Base-by-base conservation (phyloP, 2,329 filamentous ascomycete species). In the Exophiala phaeomuriformis region DNA sequence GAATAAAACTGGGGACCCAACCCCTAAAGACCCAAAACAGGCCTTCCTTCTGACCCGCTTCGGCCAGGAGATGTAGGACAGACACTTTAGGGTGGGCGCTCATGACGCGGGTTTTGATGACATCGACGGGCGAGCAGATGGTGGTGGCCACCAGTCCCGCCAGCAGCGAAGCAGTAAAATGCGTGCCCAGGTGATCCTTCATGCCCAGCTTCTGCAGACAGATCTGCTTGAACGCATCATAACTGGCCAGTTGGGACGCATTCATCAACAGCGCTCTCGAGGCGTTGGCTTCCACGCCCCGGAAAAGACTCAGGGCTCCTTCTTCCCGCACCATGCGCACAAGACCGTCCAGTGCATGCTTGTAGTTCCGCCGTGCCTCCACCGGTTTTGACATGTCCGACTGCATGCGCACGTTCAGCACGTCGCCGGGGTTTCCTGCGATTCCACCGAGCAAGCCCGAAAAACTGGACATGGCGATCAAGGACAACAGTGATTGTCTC, bases 401-500 rank as follows among this genome's bases (percentile, higher is more conserved):
- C 73, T 98, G 93, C 93, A 98, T 98, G 61, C 93, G 88, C 47
- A 98, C 93, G 71, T 98, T 98, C 65, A 96, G 78, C 33, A 98
- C 90, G 69, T 98, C 93, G 61, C 90, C 91, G 2, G 90, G 90
- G 72, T 97, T 98, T 61, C 93, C 93, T 4, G 85, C 87, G 44
- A 97, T 74, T 47, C 93, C 93, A 58, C 93, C 93, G 2, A 94
- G 71, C 67, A 96, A 88, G 48, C 93, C 93, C 5, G 93, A 91
- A 30, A 82, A 73, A 28, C 83, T 85, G 49, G 91, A 88, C 71
- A 97, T 87, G 61, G 80, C 86, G 59, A 95, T 79, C 6, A 98
- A 83, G n/a, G 81, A 77, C 7, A 83, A 76, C 64, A 95, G 83
- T 1, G 85, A 82, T 36, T 59, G 60, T n/a, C 46, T 47, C 10